Conservation (phyloP, 805 yeast species). For the Nakazawaea ishiwadae region DNA sequence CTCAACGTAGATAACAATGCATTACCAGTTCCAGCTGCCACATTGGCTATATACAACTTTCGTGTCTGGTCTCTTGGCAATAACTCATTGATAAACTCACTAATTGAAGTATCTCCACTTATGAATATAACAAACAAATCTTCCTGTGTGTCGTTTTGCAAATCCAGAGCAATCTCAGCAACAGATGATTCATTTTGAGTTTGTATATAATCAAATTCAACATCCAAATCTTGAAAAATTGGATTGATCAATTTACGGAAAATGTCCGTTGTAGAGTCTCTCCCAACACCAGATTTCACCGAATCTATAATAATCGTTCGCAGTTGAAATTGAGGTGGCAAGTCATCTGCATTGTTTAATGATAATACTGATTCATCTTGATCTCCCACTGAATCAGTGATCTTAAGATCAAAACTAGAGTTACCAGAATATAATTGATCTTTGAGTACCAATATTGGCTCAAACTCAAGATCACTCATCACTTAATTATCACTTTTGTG, state of each 20-base stretch:
- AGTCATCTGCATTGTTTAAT: background rate
- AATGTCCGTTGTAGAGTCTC: constrained; percentile 27
- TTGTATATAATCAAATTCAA: constrained; percentile 35
- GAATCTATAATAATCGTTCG: constrained; percentile 40
- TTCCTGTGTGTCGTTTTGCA: constrained; percentile 22
- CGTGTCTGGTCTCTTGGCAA: background rate
- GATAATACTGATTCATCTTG: too few species aligned
- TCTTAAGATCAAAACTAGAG: background rate
- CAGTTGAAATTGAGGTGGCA: constrained; percentile 2
- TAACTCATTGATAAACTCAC: constrained; percentile 64
- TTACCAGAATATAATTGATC: too few species aligned
- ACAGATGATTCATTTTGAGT: constrained; percentile 40
- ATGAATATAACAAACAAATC: constrained; percentile 49
- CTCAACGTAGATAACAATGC: constrained; percentile 66
- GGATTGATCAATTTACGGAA: constrained; percentile 43
- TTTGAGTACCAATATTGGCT: too few species aligned
- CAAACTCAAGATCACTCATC: too few species aligned
- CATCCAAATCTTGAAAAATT: constrained; percentile 31
- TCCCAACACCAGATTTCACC: constrained; percentile 42
- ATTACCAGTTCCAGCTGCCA: constrained; percentile 88
- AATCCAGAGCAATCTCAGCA: constrained; percentile 35
- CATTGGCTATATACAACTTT: constrained; percentile 24
- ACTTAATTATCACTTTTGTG: too few species aligned
- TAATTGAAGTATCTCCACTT: constrained; percentile 84
- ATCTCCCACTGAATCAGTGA: background rate